Percentiles rank a stretch among this genome's conserved stretches.
Conservation (phyloP, 2,329 filamentous ascomycete genomes). For the Bimuria novae-zelandiae region DNA sequence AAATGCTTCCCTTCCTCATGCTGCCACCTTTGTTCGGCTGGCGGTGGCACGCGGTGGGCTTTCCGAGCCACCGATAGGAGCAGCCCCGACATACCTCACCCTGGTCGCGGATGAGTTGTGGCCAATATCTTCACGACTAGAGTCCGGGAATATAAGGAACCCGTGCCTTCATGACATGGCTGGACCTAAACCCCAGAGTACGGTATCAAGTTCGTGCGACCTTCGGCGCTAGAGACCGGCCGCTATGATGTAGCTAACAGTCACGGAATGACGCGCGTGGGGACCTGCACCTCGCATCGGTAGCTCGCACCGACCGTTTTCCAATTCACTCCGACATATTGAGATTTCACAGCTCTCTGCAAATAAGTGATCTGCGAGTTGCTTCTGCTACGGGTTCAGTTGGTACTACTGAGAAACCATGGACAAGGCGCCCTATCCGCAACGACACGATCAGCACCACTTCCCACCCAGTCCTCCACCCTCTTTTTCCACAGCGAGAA, state of each 20-base stretch:
- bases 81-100: not conserved
- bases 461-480: constrained; percentile 20
- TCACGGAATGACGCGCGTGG: constrained; percentile 7
- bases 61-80: not conserved
- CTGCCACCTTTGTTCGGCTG: not conserved
- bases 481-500: constrained; percentile 12
- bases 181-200: not conserved
- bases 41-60: not conserved
- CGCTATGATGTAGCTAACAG: not conserved
- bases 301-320: not conserved
- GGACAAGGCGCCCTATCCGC: not conserved
- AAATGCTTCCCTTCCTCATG: not conserved
- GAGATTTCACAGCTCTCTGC: not conserved
- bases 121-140: not conserved
- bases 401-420: not conserved
- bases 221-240: not conserved
- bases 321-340: too few species aligned
- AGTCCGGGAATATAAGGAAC: not conserved
- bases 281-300: not conserved
- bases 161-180: not conserved
- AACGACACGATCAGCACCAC: not conserved
- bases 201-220: not conserved
- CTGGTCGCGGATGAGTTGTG: not conserved
- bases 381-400: not conserved
- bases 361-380: not conserved